Evolutionary conservation across 306 rosid species (phyloP), one percentile per base, ranked within the genome.

Genomic region (Prunus mongolica): DNA sequence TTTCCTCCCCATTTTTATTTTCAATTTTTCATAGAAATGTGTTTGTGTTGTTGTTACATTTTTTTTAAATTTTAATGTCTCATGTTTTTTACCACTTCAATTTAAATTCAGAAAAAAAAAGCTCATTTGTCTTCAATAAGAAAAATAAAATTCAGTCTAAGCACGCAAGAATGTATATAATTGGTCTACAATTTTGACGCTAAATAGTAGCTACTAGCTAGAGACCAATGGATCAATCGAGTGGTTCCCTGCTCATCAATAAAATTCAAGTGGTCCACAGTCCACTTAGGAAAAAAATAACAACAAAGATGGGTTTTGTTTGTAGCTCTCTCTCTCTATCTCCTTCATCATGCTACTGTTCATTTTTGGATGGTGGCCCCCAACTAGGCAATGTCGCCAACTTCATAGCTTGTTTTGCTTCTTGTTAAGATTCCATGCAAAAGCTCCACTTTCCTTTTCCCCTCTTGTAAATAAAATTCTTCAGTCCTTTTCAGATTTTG

Each of bases 391-490:
- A 47, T 24, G 44, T n/a, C 22, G 19, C 14, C 51, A 30, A 45
- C 50, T 19, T 30, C 75, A 16, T 67, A 46, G 56, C 19, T 44
- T 45, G 19, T 50, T 45, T 67, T 10, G 64, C 12, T 60, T 30
- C 64, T 16, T 51, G 49, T 3, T 58, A 22, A 74, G 69, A 73
- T 79, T 73, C 70, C 74, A 34, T 46, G 79, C 60, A 25, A 79
- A 61, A 47, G 4, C 56, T 67, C 25, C 46, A 74, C 58, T 19
- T 24, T 9, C 24, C 6, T 9, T 55, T 18, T 16, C 27, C 41
- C 50, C 76, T 44, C 60, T 46, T 45, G 11, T 47, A 74, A 25
- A 27, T 67, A 19, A 57, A 25, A 41, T 41, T 64, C 41, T 32
- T 58, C 19, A 28, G 9, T 41, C 32, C 46, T 60, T 16, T 61